Percentiles rank a stretch among this genome's conserved stretches.
Evolutionary conservation across 352 stramenopile species (phyloP).

Genomic region (Phytopythium boreale): DNA sequence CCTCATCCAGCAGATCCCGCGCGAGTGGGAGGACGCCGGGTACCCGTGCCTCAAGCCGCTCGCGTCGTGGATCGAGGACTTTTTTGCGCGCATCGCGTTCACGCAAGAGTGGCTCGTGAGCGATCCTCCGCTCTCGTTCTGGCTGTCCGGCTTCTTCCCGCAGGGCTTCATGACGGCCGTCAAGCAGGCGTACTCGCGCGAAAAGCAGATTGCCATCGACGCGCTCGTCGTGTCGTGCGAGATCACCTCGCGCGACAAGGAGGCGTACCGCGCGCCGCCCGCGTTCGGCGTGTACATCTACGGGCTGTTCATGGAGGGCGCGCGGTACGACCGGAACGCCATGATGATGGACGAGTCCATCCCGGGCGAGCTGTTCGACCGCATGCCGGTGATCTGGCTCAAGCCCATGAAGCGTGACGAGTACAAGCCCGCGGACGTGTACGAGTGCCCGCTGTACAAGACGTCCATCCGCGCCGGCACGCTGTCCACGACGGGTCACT

Average conservation of each 20-base stretch:
- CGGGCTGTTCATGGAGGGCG: constrained; percentile 94
- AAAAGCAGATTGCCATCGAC: constrained; percentile 92
- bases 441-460: constrained; percentile 93
- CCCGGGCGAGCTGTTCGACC: constrained; percentile 87
- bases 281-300: constrained; percentile 93
- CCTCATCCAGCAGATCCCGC: constrained; percentile 87
- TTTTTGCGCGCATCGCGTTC: constrained; percentile 84
- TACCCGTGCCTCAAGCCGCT: constrained; percentile 93
- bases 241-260: constrained; percentile 72
- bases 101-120: constrained; percentile 83
- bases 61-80: constrained; percentile 91
- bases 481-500: constrained; percentile 91
- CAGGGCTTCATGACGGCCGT: constrained; percentile 95
- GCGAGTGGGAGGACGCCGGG: constrained; percentile 86
- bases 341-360: constrained; percentile 87
- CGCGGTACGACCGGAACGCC: constrained; percentile 77
- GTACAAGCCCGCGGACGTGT: constrained; percentile 73
- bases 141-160: constrained; percentile 94
- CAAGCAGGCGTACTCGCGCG: constrained; percentile 90
- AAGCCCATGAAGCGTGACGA: constrained; percentile 76
- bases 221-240: constrained; percentile 85
- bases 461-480: constrained; percentile 90
- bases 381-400: constrained; percentile 92
- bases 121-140: constrained; percentile 82
- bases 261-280: constrained; percentile 54